These are phyloP conservation scores for Glomus cerebriforme DNA, from an alignment of 192 early-diverging fungal species.

Conservation along the genomic window DNA sequence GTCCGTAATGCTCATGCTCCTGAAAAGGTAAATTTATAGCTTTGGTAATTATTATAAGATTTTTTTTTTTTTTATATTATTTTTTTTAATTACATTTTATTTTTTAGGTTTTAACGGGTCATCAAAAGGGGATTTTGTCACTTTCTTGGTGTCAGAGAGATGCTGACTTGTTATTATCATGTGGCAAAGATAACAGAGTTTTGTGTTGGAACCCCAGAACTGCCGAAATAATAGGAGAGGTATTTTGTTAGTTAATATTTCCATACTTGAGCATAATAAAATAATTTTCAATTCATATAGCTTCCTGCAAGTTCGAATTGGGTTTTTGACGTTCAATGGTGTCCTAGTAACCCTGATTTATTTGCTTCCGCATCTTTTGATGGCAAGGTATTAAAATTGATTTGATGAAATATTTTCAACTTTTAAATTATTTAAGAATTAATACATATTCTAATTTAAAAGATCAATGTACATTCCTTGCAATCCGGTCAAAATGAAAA, in stretches of 20 bases:
- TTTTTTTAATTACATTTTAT: neutral
- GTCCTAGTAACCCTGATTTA: slow-evolving; percentile 90
- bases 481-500: slow-evolving; percentile 53
- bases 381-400: slow-evolving; percentile 60
- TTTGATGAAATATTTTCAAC: neutral
- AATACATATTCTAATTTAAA: neutral
- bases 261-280: neutral
- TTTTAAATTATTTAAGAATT: neutral
- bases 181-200: slow-evolving; percentile 94
- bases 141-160: slow-evolving; percentile 96
- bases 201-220: slow-evolving; percentile 90
- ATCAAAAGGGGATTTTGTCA: slow-evolving; percentile 88
- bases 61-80: slow-evolving; percentile 3
- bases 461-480: slow-evolving; percentile 82
- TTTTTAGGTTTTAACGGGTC: slow-evolving; percentile 69
- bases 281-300: slow-evolving; percentile 26
- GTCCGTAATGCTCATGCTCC: slow-evolving; percentile 94
- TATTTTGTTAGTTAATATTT: slow-evolving; percentile 2
- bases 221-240: slow-evolving; percentile 85
- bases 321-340: slow-evolving; percentile 97
- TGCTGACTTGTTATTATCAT: slow-evolving; percentile 85
- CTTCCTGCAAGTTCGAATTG: slow-evolving; percentile 86
- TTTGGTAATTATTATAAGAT: too few relatives aligned
- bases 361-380: slow-evolving; percentile 89
- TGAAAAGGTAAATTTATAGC: slow-evolving; percentile 55